phyloP scores from a whole-genome alignment of 192 early-diverging fungal species.

The Coemansia sp. region DNA sequence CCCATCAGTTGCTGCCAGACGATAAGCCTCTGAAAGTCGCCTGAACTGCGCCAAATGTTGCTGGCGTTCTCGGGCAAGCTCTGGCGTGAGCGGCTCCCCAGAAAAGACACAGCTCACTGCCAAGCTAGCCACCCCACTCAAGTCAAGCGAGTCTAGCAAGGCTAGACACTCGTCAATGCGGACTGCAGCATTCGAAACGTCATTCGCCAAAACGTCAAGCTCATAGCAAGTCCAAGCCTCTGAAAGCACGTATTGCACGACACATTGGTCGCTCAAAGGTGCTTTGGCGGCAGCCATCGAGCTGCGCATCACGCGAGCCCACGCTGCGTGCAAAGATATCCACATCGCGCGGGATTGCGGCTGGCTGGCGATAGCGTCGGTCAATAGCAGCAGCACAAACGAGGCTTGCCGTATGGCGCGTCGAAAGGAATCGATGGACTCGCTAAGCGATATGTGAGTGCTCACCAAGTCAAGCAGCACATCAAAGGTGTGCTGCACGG shows the following conservation, averaged over 20 bases:
- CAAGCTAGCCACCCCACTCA: neutral
- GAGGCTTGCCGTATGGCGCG: constrained; percentile 8
- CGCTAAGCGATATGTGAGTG: neutral
- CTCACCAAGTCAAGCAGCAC: constrained; percentile 16
- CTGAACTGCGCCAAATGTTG: constrained; percentile 12
- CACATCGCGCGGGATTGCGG: neutral
- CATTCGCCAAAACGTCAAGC: constrained; percentile 9
- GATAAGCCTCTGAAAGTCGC: constrained; percentile 16
- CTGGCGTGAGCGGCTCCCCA: constrained; percentile 14
- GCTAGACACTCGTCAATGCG: constrained; percentile 10
- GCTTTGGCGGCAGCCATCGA: neutral
- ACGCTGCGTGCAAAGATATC: neutral
- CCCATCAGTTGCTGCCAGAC: constrained; percentile 6
- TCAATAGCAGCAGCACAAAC: constrained; percentile 17
- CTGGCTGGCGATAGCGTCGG: constrained; percentile 3
- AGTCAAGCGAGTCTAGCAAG: neutral
- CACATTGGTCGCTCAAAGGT: neutral
- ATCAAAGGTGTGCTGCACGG: constrained; percentile 16
- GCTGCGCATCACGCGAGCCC: neutral
- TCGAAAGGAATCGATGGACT: neutral
- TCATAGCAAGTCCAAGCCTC: constrained; percentile 45
- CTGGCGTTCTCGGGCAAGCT: constrained; percentile 16
- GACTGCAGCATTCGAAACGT: constrained; percentile 4
- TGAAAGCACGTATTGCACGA: constrained; percentile 15
- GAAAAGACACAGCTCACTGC: constrained; percentile 27